Percentiles rank a stretch among this genome's conserved stretches.
These are phyloP conservation scores for Blastocladiella britannica DNA, from an alignment of 192 early-diverging fungal genomes.

Conservation along the genomic window DNA sequence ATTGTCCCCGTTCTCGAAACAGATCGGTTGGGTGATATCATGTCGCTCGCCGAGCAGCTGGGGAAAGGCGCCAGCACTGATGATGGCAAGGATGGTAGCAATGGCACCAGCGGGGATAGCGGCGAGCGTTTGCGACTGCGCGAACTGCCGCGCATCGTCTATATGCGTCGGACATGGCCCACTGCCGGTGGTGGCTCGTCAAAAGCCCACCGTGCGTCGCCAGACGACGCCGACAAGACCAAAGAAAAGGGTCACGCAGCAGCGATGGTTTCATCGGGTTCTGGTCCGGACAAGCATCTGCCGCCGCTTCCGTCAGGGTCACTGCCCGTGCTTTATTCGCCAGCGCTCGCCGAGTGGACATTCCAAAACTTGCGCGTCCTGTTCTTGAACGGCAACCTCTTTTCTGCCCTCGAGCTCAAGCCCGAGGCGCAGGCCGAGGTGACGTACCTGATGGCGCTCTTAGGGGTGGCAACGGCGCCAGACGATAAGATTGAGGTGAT, in stretches of 20 bases:
- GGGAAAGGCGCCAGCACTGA: background rate
- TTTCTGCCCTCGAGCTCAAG: background rate
- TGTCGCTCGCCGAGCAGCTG: background rate
- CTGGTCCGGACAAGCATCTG: background rate
- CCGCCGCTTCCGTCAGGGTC: background rate
- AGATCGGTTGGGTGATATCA: background rate
- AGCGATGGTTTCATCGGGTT: too few relatives aligned
- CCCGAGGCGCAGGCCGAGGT: background rate
- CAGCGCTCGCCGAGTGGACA: background rate
- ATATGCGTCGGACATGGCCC: background rate
- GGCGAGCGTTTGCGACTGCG: too few relatives aligned
- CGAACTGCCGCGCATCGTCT: background rate
- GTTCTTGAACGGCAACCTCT: background rate
- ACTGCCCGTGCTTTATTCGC: too few relatives aligned
- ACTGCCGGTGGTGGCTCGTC: background rate
- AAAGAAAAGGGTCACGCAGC: too few relatives aligned
- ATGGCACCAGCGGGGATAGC: too few relatives aligned
- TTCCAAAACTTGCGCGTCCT: background rate
- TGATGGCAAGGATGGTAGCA: too few relatives aligned
- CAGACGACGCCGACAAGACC: too few relatives aligned
- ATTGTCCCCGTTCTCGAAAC: background rate
- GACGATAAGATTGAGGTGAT: background rate
- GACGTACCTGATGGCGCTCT: background rate
- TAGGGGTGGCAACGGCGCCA: background rate
- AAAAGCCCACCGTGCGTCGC: background rate